phyloP scores from a whole-genome alignment of 2,329 filamentous ascomycete species.

The Coniosporium tulheliwenetii region DNA sequence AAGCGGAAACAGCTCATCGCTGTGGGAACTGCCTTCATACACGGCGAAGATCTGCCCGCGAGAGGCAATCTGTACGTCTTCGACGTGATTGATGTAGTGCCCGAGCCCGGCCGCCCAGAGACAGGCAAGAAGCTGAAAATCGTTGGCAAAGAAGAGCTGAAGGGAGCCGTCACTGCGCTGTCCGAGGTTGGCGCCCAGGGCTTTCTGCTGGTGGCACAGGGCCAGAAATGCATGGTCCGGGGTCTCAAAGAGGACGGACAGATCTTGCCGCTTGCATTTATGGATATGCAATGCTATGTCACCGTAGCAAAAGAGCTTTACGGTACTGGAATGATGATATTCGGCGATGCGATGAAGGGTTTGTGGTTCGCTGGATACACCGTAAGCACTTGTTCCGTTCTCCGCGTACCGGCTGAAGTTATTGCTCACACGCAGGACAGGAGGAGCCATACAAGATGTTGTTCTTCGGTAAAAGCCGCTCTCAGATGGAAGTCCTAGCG shows the following conservation, averaged over 20 bases:
- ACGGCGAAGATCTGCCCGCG: constrained; percentile 79
- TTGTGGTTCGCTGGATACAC: constrained; percentile 94
- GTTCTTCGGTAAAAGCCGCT: constrained; percentile 74
- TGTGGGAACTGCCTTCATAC: constrained; percentile 72
- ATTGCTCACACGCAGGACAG: constrained; percentile 12
- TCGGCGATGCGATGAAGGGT: constrained; percentile 84
- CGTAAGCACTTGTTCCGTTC: constrained; percentile 19
- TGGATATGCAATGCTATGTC: constrained; percentile 94
- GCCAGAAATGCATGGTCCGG: constrained; percentile 93
- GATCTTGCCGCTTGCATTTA: constrained; percentile 83
- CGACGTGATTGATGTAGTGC: constrained; percentile 82
- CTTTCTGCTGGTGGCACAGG: constrained; percentile 78
- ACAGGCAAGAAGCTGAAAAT: constrained; percentile 76
- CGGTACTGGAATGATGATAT: constrained; percentile 69
- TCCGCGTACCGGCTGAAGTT: too few species aligned
- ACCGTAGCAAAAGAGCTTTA: constrained; percentile 70
- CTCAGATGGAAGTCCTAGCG: constrained; percentile 60
- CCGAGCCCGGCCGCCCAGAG: constrained; percentile 71
- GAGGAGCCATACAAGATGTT: constrained; percentile 96
- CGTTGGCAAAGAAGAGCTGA: constrained; percentile 77
- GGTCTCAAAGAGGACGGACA: constrained; percentile 92
- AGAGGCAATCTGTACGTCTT: constrained; percentile 80
- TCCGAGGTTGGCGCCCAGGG: constrained; percentile 76
- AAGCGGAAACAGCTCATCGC: constrained; percentile 69
- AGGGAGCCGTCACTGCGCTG: constrained; percentile 78